Base-by-base conservation (phyloP, 306 rosid genomes). In the Albizia julibrissin region DNA sequence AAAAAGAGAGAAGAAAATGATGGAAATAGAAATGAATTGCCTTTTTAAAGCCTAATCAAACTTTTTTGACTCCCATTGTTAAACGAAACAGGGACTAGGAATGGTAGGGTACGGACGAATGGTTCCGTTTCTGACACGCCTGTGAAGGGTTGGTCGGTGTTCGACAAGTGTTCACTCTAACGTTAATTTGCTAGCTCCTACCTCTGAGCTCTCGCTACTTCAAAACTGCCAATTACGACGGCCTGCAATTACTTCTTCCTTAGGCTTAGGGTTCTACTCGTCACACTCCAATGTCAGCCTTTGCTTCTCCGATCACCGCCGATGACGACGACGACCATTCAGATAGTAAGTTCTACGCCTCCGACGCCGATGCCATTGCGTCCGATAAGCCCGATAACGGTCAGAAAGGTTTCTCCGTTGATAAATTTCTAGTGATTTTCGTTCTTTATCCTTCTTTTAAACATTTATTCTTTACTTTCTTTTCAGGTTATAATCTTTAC, bases 341-440 rank as follows among this genome's bases (percentile, higher is more conserved):
- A 8, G 61, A 74, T 26, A 68, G 2, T 15, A 64, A n/a, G 8
- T 29, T 33, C 16, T 72, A 47, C 10, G 74, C 50, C 39, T 40
- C 80, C 40, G 43, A 64, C 56, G 81, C 18, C 69, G 81, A 47
- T 19, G 34, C 19, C 27, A 62, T 37, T 42, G 73, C 18, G 5
- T 79, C 72, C 29, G 75, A 50, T 27, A 81, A 42, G 22, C 24
- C 69, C 37, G 37, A 43, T 39, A 34, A 46, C 18, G 37, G 16
- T 72, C 80, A 6, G 1, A 44, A 67, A 66, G 87, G 80, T 86
- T 43, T 37, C 44, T 69, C 26, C 29, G 31, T 68, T 22, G 33
- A 9, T 52, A 22, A 6, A 15, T 40, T 40, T 37, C 50, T 66
- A 14, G 22, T 69, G 27, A 37, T 69, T 69, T 39, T 69, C 49